Percentiles rank a stretch among this genome's conserved stretches.
These are phyloP conservation scores for Mimosa pudica DNA, from an alignment of 306 rosid species.

Conservation along the genomic window DNA sequence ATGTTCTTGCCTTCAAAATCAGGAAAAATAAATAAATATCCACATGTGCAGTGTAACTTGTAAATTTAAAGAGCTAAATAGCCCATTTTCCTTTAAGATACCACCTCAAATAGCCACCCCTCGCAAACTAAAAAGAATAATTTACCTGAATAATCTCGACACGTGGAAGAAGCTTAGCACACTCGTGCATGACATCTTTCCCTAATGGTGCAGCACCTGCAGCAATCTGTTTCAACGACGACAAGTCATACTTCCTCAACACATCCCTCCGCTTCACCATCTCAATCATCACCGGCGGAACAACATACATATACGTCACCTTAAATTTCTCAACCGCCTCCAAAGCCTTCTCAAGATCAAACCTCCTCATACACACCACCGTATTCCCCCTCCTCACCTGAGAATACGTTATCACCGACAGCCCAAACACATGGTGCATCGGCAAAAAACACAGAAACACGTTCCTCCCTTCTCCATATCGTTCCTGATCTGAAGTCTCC, in stretches of 20 bases:
- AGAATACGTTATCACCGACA: slow-evolving; percentile 31
- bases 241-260: slow-evolving; percentile 36
- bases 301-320: slow-evolving; percentile 43
- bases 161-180: slow-evolving; percentile 36
- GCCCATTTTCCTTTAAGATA: too few species aligned
- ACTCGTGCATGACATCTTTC: slow-evolving; percentile 46
- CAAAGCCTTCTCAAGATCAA: slow-evolving; percentile 40
- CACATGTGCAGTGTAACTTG: too few species aligned
- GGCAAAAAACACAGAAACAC: slow-evolving; percentile 52
- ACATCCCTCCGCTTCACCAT: slow-evolving; percentile 29
- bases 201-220: slow-evolving; percentile 52
- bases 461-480: slow-evolving; percentile 33
- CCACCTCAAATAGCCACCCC: too few species aligned
- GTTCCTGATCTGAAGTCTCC: slow-evolving; percentile 42
- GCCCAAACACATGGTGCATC: slow-evolving; percentile 52
- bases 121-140: too few species aligned
- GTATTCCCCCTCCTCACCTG: slow-evolving; percentile 50
- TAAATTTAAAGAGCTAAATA: too few species aligned
- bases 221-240: slow-evolving; percentile 39
- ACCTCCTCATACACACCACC: slow-evolving; percentile 45
- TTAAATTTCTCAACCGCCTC: slow-evolving; percentile 41
- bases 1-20: too few species aligned
- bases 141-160: slow-evolving; percentile 41
- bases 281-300: slow-evolving; percentile 48
- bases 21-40: too few species aligned